Conservation (phyloP, 176 grass and related monocot genomes). For the Triticum timopheevii region DNA sequence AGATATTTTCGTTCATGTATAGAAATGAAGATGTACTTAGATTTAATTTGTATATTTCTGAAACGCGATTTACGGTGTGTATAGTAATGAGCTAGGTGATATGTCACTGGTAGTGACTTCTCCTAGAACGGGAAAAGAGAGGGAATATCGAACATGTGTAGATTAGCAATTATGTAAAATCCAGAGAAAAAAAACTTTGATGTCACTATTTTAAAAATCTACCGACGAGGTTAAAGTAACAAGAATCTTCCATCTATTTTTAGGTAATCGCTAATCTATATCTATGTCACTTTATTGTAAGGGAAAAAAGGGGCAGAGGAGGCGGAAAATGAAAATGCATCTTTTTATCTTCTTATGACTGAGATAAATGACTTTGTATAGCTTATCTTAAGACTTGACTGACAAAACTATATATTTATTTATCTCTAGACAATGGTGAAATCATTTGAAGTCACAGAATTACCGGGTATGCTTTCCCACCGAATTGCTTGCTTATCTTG, state of each 20-base stretch:
- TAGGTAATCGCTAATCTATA: too few species aligned
- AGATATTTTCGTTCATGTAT: not conserved
- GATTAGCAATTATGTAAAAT: not conserved
- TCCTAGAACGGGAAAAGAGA: not conserved
- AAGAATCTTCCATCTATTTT: too few species aligned
- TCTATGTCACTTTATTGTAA: not conserved
- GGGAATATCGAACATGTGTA: not conserved
- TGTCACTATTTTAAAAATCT: not conserved
- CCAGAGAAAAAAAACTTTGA: not conserved
- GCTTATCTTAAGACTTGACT: constrained; percentile 1
- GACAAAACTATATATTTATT: constrained; percentile 23
- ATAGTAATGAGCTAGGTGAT: not conserved
- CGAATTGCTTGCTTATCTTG: constrained; percentile 1
- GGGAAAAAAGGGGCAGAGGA: not conserved
- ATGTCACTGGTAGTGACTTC: not conserved
- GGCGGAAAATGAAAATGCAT: not conserved
- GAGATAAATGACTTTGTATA: not conserved
- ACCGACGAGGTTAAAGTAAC: not conserved
- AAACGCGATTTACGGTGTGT: not conserved
- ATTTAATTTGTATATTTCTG: not conserved
- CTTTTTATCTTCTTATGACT: not conserved
- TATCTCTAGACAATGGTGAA: constrained; percentile 90
- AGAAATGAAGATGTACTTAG: not conserved
- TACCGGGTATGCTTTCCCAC: constrained; percentile 61
- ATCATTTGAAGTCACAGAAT: constrained; percentile 98